These are phyloP conservation scores for Fusarium tjaetaba DNA, from an alignment of 2,329 filamentous ascomycete genomes.

Conservation along the genomic window DNA sequence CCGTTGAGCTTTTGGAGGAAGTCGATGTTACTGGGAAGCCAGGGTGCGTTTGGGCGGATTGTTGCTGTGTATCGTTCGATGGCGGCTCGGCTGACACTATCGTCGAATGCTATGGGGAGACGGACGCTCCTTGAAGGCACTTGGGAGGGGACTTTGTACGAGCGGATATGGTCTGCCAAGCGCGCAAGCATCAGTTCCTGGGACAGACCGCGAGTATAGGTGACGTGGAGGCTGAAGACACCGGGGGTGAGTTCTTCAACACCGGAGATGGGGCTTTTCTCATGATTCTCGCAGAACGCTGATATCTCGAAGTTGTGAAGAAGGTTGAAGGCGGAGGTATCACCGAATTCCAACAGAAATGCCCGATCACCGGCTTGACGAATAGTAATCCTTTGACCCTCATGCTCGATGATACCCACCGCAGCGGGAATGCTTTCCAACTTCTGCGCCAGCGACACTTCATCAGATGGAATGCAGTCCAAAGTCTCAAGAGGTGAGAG, in stretches of 20 bases:
- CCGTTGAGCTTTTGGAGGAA: conserved; percentile 57
- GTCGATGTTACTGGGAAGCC: conserved; percentile 69
- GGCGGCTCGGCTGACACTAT: conserved; percentile 57
- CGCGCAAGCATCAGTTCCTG: conserved; percentile 34
- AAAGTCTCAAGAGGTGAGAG: conserved; percentile 14
- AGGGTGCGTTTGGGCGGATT: conserved; percentile 68
- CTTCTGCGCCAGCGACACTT: not conserved
- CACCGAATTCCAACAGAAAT: conserved; percentile 49
- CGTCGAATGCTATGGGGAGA: conserved; percentile 53
- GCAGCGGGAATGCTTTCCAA: conserved; percentile 1
- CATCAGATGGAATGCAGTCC: not conserved
- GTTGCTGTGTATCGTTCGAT: conserved; percentile 70
- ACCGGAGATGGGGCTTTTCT: conserved; percentile 39
- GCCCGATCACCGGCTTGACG: conserved; percentile 49
- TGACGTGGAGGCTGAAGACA: conserved; percentile 49
- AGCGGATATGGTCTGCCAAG: conserved; percentile 38
- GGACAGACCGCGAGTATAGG: conserved; percentile 36
- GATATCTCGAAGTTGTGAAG: conserved; percentile 48
- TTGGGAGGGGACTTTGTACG: conserved; percentile 31
- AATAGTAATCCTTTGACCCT: conserved; percentile 25
- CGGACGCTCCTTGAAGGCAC: conserved; percentile 47
- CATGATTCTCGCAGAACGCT: conserved; percentile 48
- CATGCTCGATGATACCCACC: conserved; percentile 26
- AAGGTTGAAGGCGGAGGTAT: conserved; percentile 44
- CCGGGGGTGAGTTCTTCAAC: conserved; percentile 49